These are phyloP conservation scores for Trichoderma brevicompactum DNA, from an alignment of 2,329 filamentous ascomycete genomes.

Conservation along the genomic window DNA sequence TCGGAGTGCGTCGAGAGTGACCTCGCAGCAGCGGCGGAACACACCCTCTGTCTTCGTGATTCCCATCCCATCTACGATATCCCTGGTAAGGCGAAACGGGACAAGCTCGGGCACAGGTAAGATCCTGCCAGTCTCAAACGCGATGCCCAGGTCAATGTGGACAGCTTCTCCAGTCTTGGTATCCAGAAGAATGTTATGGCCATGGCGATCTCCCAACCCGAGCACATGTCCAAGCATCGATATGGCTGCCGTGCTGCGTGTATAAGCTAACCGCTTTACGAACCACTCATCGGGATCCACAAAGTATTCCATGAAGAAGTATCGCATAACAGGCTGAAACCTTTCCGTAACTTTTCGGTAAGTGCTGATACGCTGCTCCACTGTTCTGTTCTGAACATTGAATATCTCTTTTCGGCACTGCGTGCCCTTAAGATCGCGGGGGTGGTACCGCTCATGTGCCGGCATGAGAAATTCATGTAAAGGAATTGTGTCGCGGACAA, in stretches of 20 bases:
- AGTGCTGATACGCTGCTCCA: constrained; percentile 71
- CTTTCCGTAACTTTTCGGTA: constrained; percentile 79
- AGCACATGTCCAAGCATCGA: constrained; percentile 94
- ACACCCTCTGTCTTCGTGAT: constrained; percentile 94
- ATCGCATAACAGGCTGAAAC: constrained; percentile 92
- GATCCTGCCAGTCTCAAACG: constrained; percentile 96
- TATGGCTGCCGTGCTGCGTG: constrained; percentile 88
- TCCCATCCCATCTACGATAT: constrained; percentile 97
- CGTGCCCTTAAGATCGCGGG: constrained; percentile 76
- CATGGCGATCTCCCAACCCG: constrained; percentile 90
- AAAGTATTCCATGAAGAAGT: constrained; percentile 97
- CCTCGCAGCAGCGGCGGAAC: constrained; percentile 97
- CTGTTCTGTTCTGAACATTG: constrained; percentile 69
- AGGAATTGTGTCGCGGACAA: constrained; percentile 90
- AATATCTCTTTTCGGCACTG: constrained; percentile 80
- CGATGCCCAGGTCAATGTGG: constrained; percentile 95
- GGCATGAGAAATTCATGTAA: constrained; percentile 91
- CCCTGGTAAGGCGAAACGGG: constrained; percentile 90
- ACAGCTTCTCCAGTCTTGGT: constrained; percentile 89
- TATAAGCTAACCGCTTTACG: constrained; percentile 83
- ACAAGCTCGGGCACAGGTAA: constrained; percentile 94
- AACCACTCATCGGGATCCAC: constrained; percentile 97
- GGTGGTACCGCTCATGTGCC: constrained; percentile 84
- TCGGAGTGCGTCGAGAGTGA: constrained; percentile 91
- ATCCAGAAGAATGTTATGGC: constrained; percentile 95